Conservation (phyloP, 2,329 filamentous ascomycete species). For the Venturia asperata region DNA sequence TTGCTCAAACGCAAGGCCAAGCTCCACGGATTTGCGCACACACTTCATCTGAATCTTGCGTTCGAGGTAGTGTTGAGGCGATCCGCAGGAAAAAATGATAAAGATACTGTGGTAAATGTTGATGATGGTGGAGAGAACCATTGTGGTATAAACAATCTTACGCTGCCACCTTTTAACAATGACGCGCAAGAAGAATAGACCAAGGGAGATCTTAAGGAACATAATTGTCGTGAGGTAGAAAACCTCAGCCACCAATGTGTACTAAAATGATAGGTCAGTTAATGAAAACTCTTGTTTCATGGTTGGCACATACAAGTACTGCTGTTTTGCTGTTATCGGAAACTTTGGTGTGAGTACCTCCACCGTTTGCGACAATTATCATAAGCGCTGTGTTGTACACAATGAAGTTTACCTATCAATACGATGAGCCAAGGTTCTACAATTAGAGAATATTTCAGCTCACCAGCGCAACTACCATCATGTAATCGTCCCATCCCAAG, state of each 20-base stretch:
- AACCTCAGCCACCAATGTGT: conserved; percentile 30
- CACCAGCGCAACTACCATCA: conserved; percentile 20
- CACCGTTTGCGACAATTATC: conserved; percentile 18
- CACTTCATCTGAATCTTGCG: conserved; percentile 17
- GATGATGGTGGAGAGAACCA: conserved; percentile 29
- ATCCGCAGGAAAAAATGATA: conserved; percentile 29
- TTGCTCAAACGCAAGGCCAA: conserved; percentile 20
- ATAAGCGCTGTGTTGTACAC: conserved; percentile 15
- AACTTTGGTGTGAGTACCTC: conserved; percentile 17
- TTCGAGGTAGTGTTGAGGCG: conserved; percentile 22
- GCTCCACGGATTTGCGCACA: conserved; percentile 3
- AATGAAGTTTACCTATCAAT: conserved; percentile 15
- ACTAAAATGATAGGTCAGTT: conserved; percentile 12
- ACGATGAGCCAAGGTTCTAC: not conserved
- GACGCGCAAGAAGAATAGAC: conserved; percentile 40
- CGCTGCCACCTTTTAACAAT: conserved; percentile 36
- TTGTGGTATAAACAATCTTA: conserved; percentile 25
- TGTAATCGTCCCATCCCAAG: conserved; percentile 19
- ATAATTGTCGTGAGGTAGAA: conserved; percentile 36
- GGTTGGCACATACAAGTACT: conserved; percentile 9
- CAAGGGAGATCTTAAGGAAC: conserved; percentile 40
- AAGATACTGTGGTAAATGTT: conserved; percentile 28
- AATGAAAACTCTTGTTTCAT: not conserved
- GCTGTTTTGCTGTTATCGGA: not conserved
- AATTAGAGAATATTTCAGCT: not conserved